phyloP scores from a whole-genome alignment of 2,329 filamentous ascomycete species.

The Rhinocladiella similis region DNA sequence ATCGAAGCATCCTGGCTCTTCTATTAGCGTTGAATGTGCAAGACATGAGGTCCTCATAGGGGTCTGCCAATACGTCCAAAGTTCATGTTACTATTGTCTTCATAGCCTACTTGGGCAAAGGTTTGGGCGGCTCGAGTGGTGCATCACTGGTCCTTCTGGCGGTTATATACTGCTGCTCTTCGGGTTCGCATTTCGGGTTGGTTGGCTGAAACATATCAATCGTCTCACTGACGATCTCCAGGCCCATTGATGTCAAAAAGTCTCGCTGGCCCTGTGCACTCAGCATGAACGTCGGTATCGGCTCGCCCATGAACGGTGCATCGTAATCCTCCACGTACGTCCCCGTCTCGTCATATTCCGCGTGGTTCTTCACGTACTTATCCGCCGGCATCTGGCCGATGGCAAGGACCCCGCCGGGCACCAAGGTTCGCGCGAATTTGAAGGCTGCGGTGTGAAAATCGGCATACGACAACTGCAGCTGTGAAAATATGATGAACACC shows the following conservation, averaged over 20 bases:
- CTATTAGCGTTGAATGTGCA: too few relatives aligned
- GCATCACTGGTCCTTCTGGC: slow-evolving; percentile 8
- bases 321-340: slow-evolving; percentile 30
- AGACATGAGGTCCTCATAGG: too few relatives aligned
- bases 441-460: slow-evolving; percentile 30
- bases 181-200: slow-evolving; percentile 23
- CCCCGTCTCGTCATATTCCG: slow-evolving; percentile 28
- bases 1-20: too few relatives aligned
- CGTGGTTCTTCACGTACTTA: slow-evolving; percentile 21
- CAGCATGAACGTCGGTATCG: slow-evolving; percentile 27
- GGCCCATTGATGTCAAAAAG: slow-evolving; percentile 27
- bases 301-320: slow-evolving; percentile 29
- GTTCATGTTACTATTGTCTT: too few relatives aligned
- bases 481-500: slow-evolving; percentile 35
- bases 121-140: slow-evolving; percentile 9
- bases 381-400: slow-evolving; percentile 33
- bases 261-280: slow-evolving; percentile 26
- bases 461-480: slow-evolving; percentile 31
- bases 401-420: slow-evolving; percentile 30
- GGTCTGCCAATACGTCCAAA: too few relatives aligned
- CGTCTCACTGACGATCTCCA: slow-evolving; percentile 29
- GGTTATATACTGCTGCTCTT: slow-evolving; percentile 24
- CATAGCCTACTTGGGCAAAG: slow-evolving; percentile 5
- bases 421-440: slow-evolving; percentile 28
- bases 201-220: slow-evolving; percentile 28